These are phyloP conservation scores for Vigna reflexopilosa DNA, from an alignment of 306 rosid genomes.

Conservation along the genomic window DNA sequence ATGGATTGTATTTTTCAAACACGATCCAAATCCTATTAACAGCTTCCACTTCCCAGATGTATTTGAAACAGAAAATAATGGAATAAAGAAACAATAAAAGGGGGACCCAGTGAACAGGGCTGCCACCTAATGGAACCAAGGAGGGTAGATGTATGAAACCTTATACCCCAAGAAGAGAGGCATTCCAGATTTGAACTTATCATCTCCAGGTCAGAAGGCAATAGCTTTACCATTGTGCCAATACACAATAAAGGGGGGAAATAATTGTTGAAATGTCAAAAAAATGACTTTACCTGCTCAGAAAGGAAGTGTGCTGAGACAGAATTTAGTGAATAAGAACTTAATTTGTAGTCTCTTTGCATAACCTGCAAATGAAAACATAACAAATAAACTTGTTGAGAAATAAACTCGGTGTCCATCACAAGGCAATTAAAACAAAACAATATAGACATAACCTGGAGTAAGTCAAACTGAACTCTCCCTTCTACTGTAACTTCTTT, in stretches of 20 bases:
- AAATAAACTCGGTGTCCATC: constrained; percentile 27
- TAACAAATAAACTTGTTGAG: constrained; percentile 39
- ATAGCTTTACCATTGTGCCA: neutral
- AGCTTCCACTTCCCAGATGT: constrained; percentile 14
- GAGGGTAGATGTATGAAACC: neutral
- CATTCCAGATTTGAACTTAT: constrained; percentile 4
- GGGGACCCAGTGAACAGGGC: neutral
- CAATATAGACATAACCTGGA: constrained; percentile 70
- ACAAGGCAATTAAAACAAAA: constrained; percentile 44
- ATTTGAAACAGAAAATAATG: constrained; percentile 32
- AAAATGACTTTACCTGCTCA: constrained; percentile 74
- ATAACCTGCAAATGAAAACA: constrained; percentile 61
- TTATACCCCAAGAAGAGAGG: neutral
- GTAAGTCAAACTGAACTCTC: constrained; percentile 97
- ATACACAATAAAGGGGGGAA: neutral
- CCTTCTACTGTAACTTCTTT: constrained; percentile 95
- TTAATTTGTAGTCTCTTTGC: constrained; percentile 94
- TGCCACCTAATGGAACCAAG: neutral
- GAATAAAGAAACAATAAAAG: neutral
- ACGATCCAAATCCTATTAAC: constrained; percentile 11
- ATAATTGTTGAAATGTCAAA: constrained; percentile 39
- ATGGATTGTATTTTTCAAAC: constrained; percentile 20
- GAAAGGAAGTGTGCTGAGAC: constrained; percentile 97
- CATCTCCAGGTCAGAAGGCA: neutral
- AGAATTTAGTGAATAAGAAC: constrained; percentile 96